phyloP scores from a whole-genome alignment of 768 basidiomycete genomes.

The Boletus subparvulus region DNA sequence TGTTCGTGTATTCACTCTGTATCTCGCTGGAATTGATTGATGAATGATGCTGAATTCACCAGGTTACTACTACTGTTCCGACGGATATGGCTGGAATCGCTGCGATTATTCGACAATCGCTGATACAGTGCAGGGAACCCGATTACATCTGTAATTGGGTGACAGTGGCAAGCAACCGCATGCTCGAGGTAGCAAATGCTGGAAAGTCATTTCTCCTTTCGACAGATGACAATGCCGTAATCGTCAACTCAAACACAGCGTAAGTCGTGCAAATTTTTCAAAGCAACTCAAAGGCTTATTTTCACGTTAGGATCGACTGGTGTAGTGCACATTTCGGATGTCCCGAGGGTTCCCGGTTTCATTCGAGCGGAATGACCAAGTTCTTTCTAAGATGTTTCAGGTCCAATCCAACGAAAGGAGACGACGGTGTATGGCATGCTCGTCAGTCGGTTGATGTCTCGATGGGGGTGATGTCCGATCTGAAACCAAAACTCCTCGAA shows the following conservation, averaged over 20 bases:
- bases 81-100: conserved; percentile 20
- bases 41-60: neutral
- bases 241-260: conserved; percentile 24
- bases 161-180: conserved; percentile 15
- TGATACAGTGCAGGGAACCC: conserved; percentile 13
- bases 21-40: neutral
- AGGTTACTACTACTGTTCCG: conserved; percentile 17
- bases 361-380: conserved; percentile 17
- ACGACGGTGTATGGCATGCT: conserved; percentile 18
- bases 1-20: conserved; percentile 10
- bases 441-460: conserved; percentile 23
- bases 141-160: conserved; percentile 20
- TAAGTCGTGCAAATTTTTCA: conserved; percentile 1
- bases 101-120: conserved; percentile 14
- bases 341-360: conserved; percentile 18
- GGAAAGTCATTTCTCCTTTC: conserved; percentile 17
- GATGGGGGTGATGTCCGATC: conserved; percentile 21
- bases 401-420: conserved; percentile 23
- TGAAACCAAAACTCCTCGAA: conserved; percentile 20
- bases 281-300: neutral
- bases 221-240: conserved; percentile 4
- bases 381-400: conserved; percentile 23
- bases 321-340: conserved; percentile 19
- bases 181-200: conserved; percentile 19
- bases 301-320: conserved; percentile 22